Evolutionary conservation across 306 rosid genomes (phyloP).

Genomic region (Pachyrhizus erosus): DNA sequence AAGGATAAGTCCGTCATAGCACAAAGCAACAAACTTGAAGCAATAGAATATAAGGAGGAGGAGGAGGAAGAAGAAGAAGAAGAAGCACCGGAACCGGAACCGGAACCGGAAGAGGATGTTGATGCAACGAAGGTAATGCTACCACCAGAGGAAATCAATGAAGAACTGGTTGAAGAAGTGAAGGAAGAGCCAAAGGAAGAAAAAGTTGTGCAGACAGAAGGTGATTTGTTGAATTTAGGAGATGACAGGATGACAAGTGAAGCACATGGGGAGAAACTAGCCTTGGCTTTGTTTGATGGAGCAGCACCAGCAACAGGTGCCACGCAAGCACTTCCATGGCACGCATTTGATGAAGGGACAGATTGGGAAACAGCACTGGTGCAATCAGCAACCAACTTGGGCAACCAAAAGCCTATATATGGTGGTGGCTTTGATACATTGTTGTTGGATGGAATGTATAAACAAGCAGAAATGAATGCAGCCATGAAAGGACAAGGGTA

Average conservation of each 20-base stretch:
- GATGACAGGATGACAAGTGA: slow-evolving; percentile 51
- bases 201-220: slow-evolving; percentile 48
- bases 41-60: slow-evolving; percentile 23
- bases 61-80: not conserved
- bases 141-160: slow-evolving; percentile 55
- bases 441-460: slow-evolving; percentile 85
- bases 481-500: slow-evolving; percentile 57
- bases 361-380: slow-evolving; percentile 93
- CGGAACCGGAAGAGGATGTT: slow-evolving; percentile 54
- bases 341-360: slow-evolving; percentile 66
- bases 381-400: slow-evolving; percentile 64
- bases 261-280: slow-evolving; percentile 59
- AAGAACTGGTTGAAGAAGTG: slow-evolving; percentile 42
- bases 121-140: slow-evolving; percentile 72
- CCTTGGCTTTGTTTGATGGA: slow-evolving; percentile 83
- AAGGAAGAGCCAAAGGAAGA: slow-evolving; percentile 38
- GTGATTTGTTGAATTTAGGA: slow-evolving; percentile 75
- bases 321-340: slow-evolving; percentile 68
- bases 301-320: slow-evolving; percentile 29
- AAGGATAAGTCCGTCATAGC: slow-evolving; percentile 58
- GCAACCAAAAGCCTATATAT: slow-evolving; percentile 54
- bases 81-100: slow-evolving; percentile 20
- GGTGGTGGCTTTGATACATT: slow-evolving; percentile 83
- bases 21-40: slow-evolving; percentile 27
- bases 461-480: slow-evolving; percentile 49